Percentiles rank a stretch among this genome's conserved stretches.
These are phyloP conservation scores for Vachellia collinsii DNA, from an alignment of 306 rosid species.

Conservation along the genomic window DNA sequence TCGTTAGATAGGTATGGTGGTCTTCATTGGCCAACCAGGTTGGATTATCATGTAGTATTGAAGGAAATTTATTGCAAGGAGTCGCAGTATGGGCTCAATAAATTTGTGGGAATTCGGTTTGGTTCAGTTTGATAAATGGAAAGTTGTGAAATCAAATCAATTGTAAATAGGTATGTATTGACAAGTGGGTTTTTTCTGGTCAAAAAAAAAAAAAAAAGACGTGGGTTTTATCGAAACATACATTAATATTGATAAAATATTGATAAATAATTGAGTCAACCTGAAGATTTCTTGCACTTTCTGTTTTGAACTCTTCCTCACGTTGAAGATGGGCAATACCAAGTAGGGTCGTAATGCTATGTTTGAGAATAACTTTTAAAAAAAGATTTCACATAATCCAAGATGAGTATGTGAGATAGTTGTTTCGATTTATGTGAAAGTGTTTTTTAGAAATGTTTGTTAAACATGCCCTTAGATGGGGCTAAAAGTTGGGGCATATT, in stretches of 20 bases:
- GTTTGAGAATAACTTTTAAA: too few relatives aligned
- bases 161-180: neutral
- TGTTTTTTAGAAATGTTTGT: too few relatives aligned
- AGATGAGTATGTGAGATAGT: too few relatives aligned
- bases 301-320: neutral
- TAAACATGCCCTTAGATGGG: too few relatives aligned
- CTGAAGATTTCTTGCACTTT: neutral
- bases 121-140: neutral
- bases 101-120: neutral
- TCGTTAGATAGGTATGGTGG: conserved; percentile 16
- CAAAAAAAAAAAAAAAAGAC: too few relatives aligned
- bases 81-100: too few relatives aligned
- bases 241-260: neutral
- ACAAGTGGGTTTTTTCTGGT: neutral
- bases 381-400: too few relatives aligned
- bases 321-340: neutral
- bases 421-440: too few relatives aligned
- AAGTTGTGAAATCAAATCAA: neutral
- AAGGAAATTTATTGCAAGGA: neutral
- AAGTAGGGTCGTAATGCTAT: too few relatives aligned
- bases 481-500: neutral
- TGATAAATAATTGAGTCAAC: neutral
- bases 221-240: neutral
- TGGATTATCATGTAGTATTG: neutral
- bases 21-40: neutral